Conservation (phyloP, 2,329 filamentous ascomycete genomes). For the Scleromitrula shiraiana region DNA sequence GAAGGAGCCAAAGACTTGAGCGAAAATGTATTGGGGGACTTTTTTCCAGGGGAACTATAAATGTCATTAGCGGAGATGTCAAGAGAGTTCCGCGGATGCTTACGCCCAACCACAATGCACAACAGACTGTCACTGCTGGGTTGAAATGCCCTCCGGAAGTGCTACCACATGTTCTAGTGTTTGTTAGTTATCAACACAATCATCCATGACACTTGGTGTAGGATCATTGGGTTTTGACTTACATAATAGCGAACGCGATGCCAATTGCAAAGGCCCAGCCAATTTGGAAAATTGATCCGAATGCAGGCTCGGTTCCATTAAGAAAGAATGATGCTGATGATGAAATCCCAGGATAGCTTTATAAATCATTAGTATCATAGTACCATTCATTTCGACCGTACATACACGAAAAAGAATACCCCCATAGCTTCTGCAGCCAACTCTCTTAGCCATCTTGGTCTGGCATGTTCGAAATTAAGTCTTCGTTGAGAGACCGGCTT, state of each 20-base stretch:
- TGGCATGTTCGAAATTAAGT: slow-evolving; percentile 44
- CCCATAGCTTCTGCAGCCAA: slow-evolving; percentile 48
- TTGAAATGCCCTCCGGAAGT: slow-evolving; percentile 50
- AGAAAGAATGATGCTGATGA: slow-evolving; percentile 43
- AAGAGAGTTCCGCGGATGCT: neutral
- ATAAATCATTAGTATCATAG: slow-evolving; percentile 17
- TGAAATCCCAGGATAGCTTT: slow-evolving; percentile 40
- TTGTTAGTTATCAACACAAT: neutral
- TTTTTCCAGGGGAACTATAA: slow-evolving; percentile 46
- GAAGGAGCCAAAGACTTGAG: slow-evolving; percentile 49
- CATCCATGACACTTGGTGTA: neutral
- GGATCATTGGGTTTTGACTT: neutral
- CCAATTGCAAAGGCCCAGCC: slow-evolving; percentile 48
- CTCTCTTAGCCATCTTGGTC: slow-evolving; percentile 47
- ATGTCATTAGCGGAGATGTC: neutral
- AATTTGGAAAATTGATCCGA: slow-evolving; percentile 47
- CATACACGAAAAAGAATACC: slow-evolving; percentile 46
- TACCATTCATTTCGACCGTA: neutral
- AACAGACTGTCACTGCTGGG: slow-evolving; percentile 40
- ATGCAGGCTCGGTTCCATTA: slow-evolving; percentile 35
- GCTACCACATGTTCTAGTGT: slow-evolving; percentile 37
- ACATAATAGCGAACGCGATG: slow-evolving; percentile 50
- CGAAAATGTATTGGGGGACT: slow-evolving; percentile 47
- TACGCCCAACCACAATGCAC: slow-evolving; percentile 43
- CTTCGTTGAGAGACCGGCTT: slow-evolving; percentile 45